A percentile compares a stretch with the other conserved stretches of the same genome.
Evolutionary conservation across 768 basidiomycete genomes (phyloP).

Genomic region (Pleurotus cornucopiae): DNA sequence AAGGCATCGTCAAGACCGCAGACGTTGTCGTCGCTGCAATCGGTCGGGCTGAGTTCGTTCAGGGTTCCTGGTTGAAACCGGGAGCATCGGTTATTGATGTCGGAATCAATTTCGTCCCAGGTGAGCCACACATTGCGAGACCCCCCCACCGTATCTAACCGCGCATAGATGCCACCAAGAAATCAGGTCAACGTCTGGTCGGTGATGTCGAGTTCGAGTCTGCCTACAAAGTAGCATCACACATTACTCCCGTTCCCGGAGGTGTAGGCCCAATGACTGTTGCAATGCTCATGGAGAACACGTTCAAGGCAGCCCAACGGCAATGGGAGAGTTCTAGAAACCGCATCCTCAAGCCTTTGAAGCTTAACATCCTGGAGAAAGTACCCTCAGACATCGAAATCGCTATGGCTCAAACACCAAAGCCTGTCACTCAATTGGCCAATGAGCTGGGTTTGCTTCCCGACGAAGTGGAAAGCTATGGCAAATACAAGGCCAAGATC

Average conservation of each 20-base stretch:
- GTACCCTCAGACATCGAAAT: constrained; percentile 98
- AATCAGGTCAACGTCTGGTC: constrained; percentile 92
- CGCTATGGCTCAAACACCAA: constrained; percentile 90
- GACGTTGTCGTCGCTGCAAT: constrained; percentile 98
- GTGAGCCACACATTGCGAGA: constrained; percentile 30
- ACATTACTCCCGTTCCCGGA: constrained; percentile 97
- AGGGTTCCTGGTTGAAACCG: constrained; percentile 93
- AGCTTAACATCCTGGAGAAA: constrained; percentile 73
- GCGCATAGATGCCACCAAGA: constrained; percentile 74
- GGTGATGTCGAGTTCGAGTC: constrained; percentile 90
- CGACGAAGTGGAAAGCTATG: constrained; percentile 90
- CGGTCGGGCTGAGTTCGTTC: constrained; percentile 84
- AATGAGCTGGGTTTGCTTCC: constrained; percentile 82
- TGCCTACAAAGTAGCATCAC: constrained; percentile 73
- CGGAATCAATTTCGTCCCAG: constrained; percentile 93
- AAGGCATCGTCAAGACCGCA: constrained; percentile 76
- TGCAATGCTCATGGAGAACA: constrained; percentile 96
- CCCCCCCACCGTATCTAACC: background rate
- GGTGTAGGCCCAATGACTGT: constrained; percentile 99
- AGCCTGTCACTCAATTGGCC: constrained; percentile 80
- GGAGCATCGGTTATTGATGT: constrained; percentile 97
- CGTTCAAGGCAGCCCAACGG: constrained; percentile 77
- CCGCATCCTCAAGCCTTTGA: constrained; percentile 73
- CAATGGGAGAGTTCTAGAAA: constrained; percentile 66
- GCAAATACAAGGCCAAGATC: constrained; percentile 96